Evolutionary conservation across 2,329 filamentous ascomycete genomes (phyloP).

Genomic region (Phaeosphaeria sp.): DNA sequence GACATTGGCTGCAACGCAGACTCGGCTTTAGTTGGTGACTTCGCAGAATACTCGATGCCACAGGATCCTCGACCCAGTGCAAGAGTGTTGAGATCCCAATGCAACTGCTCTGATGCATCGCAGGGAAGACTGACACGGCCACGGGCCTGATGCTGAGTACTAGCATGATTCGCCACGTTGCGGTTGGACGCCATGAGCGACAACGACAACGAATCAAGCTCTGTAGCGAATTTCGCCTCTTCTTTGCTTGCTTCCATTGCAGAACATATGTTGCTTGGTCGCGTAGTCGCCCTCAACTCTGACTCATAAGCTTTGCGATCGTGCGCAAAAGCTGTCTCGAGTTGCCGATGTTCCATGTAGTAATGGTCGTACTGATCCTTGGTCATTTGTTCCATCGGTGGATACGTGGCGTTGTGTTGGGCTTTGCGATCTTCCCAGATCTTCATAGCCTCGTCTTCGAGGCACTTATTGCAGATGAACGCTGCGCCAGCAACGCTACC

Average conservation of each 20-base stretch:
- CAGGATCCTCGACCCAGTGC: slow-evolving; percentile 41
- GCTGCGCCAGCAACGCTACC: slow-evolving; percentile 20
- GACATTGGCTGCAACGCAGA: slow-evolving; percentile 17
- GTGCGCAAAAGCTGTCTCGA: slow-evolving; percentile 34
- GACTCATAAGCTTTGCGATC: slow-evolving; percentile 35
- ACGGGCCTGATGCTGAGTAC: slow-evolving; percentile 18
- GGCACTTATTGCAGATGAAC: slow-evolving; percentile 43
- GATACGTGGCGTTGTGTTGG: slow-evolving; percentile 36
- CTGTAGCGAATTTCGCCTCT: slow-evolving; percentile 38
- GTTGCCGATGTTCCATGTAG: slow-evolving; percentile 36
- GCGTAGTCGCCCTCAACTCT: slow-evolving; percentile 29
- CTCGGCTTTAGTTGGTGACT: slow-evolving; percentile 15
- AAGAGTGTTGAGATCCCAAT: slow-evolving; percentile 43
- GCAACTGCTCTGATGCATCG: slow-evolving; percentile 44
- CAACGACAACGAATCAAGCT: slow-evolving; percentile 41
- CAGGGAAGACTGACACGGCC: slow-evolving; percentile 33
- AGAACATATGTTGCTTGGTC: slow-evolving; percentile 40
- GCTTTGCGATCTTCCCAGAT: slow-evolving; percentile 38
- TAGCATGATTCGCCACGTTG: slow-evolving; percentile 7
- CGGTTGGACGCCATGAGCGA: slow-evolving; percentile 34
- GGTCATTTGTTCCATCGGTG: slow-evolving; percentile 36
- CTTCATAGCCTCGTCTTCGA: slow-evolving; percentile 32
- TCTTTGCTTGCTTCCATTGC: slow-evolving; percentile 38
- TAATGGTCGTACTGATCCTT: slow-evolving; percentile 41
- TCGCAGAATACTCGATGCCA: slow-evolving; percentile 37